A percentile compares a stretch with the other conserved stretches of the same genome.
These are phyloP conservation scores for Pseudogymnoascus sp. DNA, from an alignment of 2,329 filamentous ascomycete species.

Conservation along the genomic window DNA sequence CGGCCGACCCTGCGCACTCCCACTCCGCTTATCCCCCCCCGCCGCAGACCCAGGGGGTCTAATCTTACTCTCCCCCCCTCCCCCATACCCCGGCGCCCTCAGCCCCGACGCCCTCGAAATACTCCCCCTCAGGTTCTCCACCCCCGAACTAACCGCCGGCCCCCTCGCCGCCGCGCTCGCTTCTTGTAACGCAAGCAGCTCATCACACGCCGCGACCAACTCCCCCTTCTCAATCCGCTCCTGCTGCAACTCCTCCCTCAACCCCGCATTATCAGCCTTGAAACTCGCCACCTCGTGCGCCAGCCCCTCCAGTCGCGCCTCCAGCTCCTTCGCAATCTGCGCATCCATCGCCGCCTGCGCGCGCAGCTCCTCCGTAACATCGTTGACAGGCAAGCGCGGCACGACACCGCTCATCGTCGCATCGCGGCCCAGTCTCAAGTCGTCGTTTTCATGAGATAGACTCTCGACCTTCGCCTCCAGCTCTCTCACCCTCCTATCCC, in stretches of 20 bases:
- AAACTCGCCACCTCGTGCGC: conserved; percentile 63
- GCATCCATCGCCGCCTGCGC: conserved; percentile 55
- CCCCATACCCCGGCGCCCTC: conserved; percentile 41
- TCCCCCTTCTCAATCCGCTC: conserved; percentile 80
- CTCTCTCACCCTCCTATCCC: conserved; percentile 79
- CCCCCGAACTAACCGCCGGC: conserved; percentile 29
- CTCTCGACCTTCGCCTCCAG: conserved; percentile 65
- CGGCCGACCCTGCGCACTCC: conserved; percentile 20
- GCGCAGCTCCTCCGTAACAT: conserved; percentile 38
- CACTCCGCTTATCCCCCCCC: conserved; percentile 31
- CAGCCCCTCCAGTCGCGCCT: conserved; percentile 67
- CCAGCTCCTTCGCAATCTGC: conserved; percentile 58
- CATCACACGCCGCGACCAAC: conserved; percentile 70
- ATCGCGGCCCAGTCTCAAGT: conserved; percentile 55
- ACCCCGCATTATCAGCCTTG: conserved; percentile 58
- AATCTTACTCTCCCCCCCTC: conserved; percentile 40
- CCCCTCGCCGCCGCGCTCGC: conserved; percentile 26
- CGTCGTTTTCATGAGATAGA: conserved; percentile 65
- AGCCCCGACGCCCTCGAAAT: conserved; percentile 49
- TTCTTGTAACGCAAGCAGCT: conserved; percentile 67
- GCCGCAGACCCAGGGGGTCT: conserved; percentile 26
- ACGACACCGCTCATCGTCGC: conserved; percentile 33
- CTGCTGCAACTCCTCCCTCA: conserved; percentile 58
- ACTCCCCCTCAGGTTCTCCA: conserved; percentile 45
- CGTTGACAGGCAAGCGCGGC: background rate